Conservation (phyloP, 352 stramenopile genomes). For the Globisporangium spiculum region DNA sequence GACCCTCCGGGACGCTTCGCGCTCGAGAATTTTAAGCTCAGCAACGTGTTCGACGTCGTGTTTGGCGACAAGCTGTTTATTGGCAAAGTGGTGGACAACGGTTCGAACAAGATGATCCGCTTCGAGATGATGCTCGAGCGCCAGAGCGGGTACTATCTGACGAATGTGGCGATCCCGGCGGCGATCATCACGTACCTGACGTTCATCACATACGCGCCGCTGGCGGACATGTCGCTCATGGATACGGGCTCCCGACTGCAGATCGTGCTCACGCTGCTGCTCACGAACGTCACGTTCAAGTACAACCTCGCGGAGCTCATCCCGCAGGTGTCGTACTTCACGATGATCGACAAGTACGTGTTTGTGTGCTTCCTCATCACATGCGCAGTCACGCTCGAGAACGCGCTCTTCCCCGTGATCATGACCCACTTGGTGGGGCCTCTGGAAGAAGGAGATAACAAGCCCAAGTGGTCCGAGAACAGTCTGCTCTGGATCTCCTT, state of each 20-base stretch:
- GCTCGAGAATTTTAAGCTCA: slow-evolving; percentile 49
- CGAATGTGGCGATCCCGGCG: slow-evolving; percentile 32
- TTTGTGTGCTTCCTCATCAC: slow-evolving; percentile 64
- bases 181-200: slow-evolving; percentile 21
- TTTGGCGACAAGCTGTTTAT: slow-evolving; percentile 53
- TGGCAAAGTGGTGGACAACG: slow-evolving; percentile 29
- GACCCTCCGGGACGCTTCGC: slow-evolving; percentile 38
- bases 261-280: slow-evolving; percentile 56
- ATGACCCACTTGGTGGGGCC: not conserved
- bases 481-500: slow-evolving; percentile 20
- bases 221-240: not conserved
- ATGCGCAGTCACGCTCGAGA: slow-evolving; percentile 54
- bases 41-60: slow-evolving; percentile 53
- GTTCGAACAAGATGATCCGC: slow-evolving; percentile 36
- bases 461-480: slow-evolving; percentile 8
- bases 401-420: slow-evolving; percentile 36
- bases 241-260: slow-evolving; percentile 47
- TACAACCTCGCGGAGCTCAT: slow-evolving; percentile 44
- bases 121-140: slow-evolving; percentile 66
- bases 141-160: slow-evolving; percentile 49
- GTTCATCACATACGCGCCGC: slow-evolving; percentile 13
- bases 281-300: slow-evolving; percentile 68
- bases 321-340: slow-evolving; percentile 67
- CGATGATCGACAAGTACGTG: slow-evolving; percentile 23
- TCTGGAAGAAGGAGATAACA: not conserved